phyloP scores from a whole-genome alignment of 2,329 filamentous ascomycete genomes.

The Ophiostoma populinum region DNA sequence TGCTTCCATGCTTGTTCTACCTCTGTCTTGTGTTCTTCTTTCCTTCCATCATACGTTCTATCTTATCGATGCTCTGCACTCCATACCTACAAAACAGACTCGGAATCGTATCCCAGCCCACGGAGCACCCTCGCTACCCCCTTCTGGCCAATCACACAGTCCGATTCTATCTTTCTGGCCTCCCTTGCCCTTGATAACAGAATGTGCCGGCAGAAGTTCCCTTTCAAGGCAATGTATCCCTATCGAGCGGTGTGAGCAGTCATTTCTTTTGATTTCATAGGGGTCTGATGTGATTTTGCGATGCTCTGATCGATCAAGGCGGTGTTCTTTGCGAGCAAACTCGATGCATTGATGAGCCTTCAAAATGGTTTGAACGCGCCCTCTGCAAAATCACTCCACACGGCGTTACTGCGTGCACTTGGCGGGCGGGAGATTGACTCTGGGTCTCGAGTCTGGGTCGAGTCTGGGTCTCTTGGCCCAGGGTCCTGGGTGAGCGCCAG shows the following conservation, averaged over 20 bases:
- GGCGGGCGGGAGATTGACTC: background rate
- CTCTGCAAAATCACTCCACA: background rate
- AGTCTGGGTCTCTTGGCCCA: too few relatives aligned
- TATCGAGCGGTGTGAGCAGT: conserved; percentile 1
- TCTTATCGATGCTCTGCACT: background rate
- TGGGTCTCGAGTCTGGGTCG: too few relatives aligned
- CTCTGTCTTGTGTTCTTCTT: background rate
- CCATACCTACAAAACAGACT: too few relatives aligned
- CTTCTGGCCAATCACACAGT: background rate
- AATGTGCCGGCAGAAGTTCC: background rate
- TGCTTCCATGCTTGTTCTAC: background rate
- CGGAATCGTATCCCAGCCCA: too few relatives aligned
- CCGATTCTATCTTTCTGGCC: background rate
- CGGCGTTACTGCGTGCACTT: background rate
- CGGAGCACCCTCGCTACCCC: too few relatives aligned
- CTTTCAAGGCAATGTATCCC: background rate
- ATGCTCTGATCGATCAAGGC: background rate
- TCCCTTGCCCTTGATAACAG: background rate
- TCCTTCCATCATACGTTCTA: background rate
- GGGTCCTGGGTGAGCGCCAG: too few relatives aligned
- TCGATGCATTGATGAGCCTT: too few relatives aligned
- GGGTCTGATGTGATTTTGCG: too few relatives aligned
- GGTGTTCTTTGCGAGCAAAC: too few relatives aligned
- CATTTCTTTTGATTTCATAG: too few relatives aligned
- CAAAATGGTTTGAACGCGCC: too few relatives aligned